Percentiles rank a stretch among this genome's conserved stretches.
Evolutionary conservation across 495 filamentous ascomycete genomes (phyloP).

Genomic region (Platismatia glauca): DNA sequence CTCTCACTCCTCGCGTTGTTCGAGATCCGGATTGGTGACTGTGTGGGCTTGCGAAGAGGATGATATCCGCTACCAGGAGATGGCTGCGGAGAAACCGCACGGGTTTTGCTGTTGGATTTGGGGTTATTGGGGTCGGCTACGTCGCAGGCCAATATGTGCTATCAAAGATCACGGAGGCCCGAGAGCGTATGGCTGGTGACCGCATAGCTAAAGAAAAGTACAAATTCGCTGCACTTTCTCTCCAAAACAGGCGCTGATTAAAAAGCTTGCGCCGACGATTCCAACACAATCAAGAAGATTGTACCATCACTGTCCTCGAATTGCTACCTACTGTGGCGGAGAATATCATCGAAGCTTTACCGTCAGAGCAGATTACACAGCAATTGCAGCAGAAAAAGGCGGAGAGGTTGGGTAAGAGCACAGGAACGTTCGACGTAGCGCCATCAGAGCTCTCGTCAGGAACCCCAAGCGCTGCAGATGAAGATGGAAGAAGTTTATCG

Average conservation of each 20-base stretch:
- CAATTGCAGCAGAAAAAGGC: constrained; percentile 93
- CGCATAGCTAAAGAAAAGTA: constrained; percentile 94
- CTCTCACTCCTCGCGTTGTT: neutral
- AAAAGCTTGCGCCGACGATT: constrained; percentile 86
- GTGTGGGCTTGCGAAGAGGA: constrained; percentile 30
- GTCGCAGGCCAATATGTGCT: constrained; percentile 86
- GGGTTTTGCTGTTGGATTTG: constrained; percentile 75
- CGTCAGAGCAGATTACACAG: constrained; percentile 79
- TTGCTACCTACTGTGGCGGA: constrained; percentile 83
- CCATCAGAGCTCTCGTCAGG: constrained; percentile 57
- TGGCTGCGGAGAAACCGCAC: constrained; percentile 92
- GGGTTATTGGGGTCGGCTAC: constrained; percentile 83
- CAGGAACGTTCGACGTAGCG: constrained; percentile 40
- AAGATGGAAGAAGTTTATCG: constrained; percentile 68
- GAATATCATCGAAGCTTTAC: constrained; percentile 76
- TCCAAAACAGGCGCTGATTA: constrained; percentile 3
- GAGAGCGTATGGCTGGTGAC: constrained; percentile 91
- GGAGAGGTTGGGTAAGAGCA: constrained; percentile 54
- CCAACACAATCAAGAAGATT: constrained; percentile 97
- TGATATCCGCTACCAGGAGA: constrained; percentile 74
- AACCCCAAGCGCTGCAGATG: constrained; percentile 71
- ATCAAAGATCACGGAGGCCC: constrained; percentile 79
- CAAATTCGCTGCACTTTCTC: neutral
- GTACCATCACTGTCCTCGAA: constrained; percentile 95
- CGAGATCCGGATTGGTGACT: neutral